A percentile compares a stretch with the other conserved stretches of the same genome.
These are phyloP conservation scores for Salix purpurea DNA, from an alignment of 345 rosid species.

Conservation along the genomic window DNA sequence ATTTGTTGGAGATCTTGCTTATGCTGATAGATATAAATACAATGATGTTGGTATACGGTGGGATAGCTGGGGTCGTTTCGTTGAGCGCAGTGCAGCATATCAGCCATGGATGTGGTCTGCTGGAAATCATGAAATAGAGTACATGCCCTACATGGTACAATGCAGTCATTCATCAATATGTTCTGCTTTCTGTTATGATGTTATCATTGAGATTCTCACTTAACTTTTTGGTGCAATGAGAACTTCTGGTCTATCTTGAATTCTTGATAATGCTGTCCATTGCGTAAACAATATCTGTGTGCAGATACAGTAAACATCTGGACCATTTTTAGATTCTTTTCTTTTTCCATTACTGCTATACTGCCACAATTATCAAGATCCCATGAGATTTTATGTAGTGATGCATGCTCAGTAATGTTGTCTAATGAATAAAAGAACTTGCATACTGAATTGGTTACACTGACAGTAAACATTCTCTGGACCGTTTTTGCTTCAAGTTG, in stretches of 20 bases:
- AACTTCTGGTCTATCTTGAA: not conserved
- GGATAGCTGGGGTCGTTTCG: slow-evolving; percentile 94
- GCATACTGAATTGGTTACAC: not conserved
- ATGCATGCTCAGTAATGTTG: not conserved
- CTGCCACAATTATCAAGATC: not conserved
- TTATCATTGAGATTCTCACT: not conserved
- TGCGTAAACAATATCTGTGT: not conserved
- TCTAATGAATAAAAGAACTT: not conserved
- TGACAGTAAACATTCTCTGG: not conserved
- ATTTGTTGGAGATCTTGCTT: slow-evolving; percentile 90
- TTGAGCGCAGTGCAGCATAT: slow-evolving; percentile 82
- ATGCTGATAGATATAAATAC: slow-evolving; percentile 82
- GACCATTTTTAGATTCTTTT: not conserved
- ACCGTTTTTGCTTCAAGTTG: not conserved
- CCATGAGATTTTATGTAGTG: not conserved
- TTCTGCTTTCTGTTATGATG: not conserved
- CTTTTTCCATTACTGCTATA: not conserved
- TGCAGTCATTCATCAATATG: not conserved
- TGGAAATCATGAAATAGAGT: slow-evolving; percentile 91
- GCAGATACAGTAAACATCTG: not conserved
- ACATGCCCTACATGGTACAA: slow-evolving; percentile 87
- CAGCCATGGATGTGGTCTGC: slow-evolving; percentile 96
- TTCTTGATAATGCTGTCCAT: not conserved
- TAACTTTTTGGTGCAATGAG: not conserved
- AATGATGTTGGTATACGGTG: slow-evolving; percentile 77